Percentiles rank a stretch among this genome's conserved stretches.
phyloP scores from a whole-genome alignment of 352 stramenopile genomes.

The Globisporangium iwayamae region DNA sequence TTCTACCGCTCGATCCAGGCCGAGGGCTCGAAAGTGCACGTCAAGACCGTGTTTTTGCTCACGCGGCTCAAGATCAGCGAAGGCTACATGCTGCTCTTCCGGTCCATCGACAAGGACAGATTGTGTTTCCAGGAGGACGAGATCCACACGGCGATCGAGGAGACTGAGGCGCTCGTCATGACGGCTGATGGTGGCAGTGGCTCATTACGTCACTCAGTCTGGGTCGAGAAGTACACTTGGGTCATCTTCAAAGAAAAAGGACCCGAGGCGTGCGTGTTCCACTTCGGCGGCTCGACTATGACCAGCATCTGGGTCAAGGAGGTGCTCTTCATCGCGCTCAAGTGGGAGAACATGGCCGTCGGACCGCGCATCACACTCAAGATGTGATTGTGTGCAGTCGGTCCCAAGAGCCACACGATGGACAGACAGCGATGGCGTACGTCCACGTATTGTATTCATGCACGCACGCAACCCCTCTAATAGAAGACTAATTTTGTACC shows the following conservation, averaged over 20 bases:
- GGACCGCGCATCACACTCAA: constrained; percentile 26
- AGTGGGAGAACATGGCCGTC: constrained; percentile 61
- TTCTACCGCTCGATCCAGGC: constrained; percentile 51
- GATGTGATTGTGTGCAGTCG: neutral
- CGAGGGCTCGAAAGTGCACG: constrained; percentile 26
- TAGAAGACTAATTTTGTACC: neutral
- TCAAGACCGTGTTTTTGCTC: constrained; percentile 64
- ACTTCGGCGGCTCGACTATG: constrained; percentile 56
- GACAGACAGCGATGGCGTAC: neutral
- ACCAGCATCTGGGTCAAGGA: constrained; percentile 59
- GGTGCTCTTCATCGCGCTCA: constrained; percentile 62
- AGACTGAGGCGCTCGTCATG: constrained; percentile 11
- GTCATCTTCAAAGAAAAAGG: constrained; percentile 44
- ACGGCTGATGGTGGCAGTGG: neutral
- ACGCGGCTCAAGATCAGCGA: constrained; percentile 49
- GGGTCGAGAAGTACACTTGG: constrained; percentile 69
- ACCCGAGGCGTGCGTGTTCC: constrained; percentile 34
- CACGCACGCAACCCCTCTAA: neutral
- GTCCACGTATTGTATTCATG: constrained; percentile 2
- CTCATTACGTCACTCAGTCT: constrained; percentile 27
- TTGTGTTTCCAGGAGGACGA: constrained; percentile 49
- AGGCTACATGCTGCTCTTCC: constrained; percentile 64
- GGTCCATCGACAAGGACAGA: constrained; percentile 44
- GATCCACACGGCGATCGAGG: constrained; percentile 16
- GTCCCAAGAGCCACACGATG: neutral